Conservation (phyloP, 495 filamentous ascomycete species). For the Friedmanniomyces simplex region DNA sequence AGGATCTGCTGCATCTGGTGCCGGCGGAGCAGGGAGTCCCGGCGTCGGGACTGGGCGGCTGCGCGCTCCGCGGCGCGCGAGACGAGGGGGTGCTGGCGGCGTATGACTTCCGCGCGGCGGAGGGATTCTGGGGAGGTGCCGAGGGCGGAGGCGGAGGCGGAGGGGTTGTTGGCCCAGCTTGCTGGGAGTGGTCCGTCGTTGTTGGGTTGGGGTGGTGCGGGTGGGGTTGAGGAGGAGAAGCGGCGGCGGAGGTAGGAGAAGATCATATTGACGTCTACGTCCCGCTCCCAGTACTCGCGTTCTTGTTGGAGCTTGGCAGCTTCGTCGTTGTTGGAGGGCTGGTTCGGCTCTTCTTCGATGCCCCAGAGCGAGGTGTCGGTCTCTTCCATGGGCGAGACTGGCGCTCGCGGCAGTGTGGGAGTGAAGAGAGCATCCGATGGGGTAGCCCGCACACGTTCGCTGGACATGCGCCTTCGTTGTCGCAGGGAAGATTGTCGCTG, state of each 20-base stretch:
- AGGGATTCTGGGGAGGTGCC: conserved; percentile 30
- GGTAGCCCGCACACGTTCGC: neutral
- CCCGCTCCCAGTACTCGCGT: conserved; percentile 75
- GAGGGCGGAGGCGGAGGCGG: conserved; percentile 21
- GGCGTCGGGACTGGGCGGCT: conserved; percentile 38
- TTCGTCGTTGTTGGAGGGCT: conserved; percentile 16
- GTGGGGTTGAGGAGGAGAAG: conserved; percentile 42
- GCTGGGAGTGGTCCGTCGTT: conserved; percentile 13
- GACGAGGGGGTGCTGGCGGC: conserved; percentile 76
- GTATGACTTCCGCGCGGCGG: conserved; percentile 68
- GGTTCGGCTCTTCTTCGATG: conserved; percentile 46
- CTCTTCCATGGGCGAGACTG: conserved; percentile 24
- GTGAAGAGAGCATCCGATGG: conserved; percentile 10
- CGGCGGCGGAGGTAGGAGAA: conserved; percentile 74
- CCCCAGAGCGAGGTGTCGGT: conserved; percentile 27
- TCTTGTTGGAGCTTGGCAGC: conserved; percentile 18
- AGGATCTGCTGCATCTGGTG: conserved; percentile 22
- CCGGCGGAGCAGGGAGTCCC: conserved; percentile 41
- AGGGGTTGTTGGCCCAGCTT: conserved; percentile 20
- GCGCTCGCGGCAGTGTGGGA: conserved; percentile 3
- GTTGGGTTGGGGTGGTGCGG: neutral
- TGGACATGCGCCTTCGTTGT: neutral
- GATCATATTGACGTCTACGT: conserved; percentile 76
- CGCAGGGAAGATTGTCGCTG: conserved; percentile 5
- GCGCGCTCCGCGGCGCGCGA: conserved; percentile 42